Percentiles rank a stretch among this genome's conserved stretches.
Conservation (phyloP, 768 basidiomycete genomes). For the Rhodocollybia butyracea region DNA sequence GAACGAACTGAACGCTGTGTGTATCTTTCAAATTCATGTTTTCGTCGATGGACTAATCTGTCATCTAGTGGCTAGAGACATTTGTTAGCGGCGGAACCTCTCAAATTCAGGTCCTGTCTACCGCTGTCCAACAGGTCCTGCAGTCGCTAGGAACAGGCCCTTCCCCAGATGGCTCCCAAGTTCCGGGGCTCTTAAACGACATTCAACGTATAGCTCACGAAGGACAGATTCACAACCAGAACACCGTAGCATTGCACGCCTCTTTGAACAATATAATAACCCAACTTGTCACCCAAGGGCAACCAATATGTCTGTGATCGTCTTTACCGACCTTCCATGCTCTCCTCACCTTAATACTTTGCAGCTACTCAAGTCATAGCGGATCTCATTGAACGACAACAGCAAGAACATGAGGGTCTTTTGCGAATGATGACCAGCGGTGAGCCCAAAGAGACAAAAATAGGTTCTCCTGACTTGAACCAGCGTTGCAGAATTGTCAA, state of each 20-base stretch:
- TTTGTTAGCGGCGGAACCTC: constrained; percentile 77
- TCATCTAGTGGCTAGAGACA: constrained; percentile 71
- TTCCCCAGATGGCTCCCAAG: constrained; percentile 9
- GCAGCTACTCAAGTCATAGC: constrained; percentile 57
- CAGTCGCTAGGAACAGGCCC: constrained; percentile 42
- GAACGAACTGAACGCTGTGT: constrained; percentile 69
- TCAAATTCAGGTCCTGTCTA: constrained; percentile 63
- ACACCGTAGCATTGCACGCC: constrained; percentile 33
- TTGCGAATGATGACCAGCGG: constrained; percentile 65
- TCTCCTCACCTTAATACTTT: background rate
- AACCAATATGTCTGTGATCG: constrained; percentile 15
- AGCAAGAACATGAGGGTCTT: constrained; percentile 69
- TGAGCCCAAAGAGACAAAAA: no score
- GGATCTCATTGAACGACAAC: constrained; percentile 63
- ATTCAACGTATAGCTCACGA: constrained; percentile 33
- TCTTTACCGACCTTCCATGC: constrained; percentile 12
- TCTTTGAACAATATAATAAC: constrained; percentile 36
- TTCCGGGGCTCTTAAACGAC: constrained; percentile 28
- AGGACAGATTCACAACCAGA: constrained; percentile 32
- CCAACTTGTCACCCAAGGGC: constrained; percentile 19
- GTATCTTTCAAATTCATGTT: constrained; percentile 17
- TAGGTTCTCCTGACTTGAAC: no score
- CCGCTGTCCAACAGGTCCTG: constrained; percentile 59
- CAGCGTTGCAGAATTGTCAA: constrained; percentile 75
- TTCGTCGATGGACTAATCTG: background rate